Evolutionary conservation across 495 filamentous ascomycete species (phyloP), one percentile per base, ranked within the genome.

Genomic region (Cercophora newfieldiana): DNA sequence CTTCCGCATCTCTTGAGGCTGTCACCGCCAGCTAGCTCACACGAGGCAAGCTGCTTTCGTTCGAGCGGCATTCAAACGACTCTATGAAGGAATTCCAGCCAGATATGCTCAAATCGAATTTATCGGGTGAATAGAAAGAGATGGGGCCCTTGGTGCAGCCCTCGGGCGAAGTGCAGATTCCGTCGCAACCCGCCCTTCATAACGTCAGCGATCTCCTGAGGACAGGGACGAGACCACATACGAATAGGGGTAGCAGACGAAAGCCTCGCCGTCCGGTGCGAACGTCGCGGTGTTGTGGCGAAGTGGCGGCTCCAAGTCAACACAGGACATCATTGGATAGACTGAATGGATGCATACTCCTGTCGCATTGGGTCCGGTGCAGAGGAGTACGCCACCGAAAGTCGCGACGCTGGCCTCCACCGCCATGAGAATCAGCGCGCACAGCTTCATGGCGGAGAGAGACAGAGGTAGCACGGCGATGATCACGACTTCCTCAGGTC

Each of bases 131-230:
- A 54, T 69, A 37, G 63, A 74, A 79, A 53, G 71, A 68, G 33
- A 81, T 72, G 10, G 73, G 53, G 31, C 75, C 77, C 50, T 80
- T 74, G 19, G 79, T 80, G 73, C 80, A 82, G 51, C 80, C 80
- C n/a, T 71, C 72, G n/a, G 78, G 77, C 22, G 77, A 78, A 0
- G 59, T 78, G 77, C 80, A 81, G 26, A 79, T 73, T 3, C 70
- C 74, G 22, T 65, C 71, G 68, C 80, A 82, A 22, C 59, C 7
- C 28, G 24, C 51, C 10, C 49, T 53, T 26, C 1, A 7, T 12
- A 28, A 5, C 47, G 3, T 60, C 44, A 56, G 55, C 26, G 1
- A 30, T 25, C 10, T 7, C 16, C 10, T 3, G 14, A 19, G 16
- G 22, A 62, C 3, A 19, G 3, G 1, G 24, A 21, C 14, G 19